Evolutionary conservation across 73 alveolate species (phyloP), one percentile per base, ranked within the genome.

Genomic region (Blepharisma japonicum): DNA sequence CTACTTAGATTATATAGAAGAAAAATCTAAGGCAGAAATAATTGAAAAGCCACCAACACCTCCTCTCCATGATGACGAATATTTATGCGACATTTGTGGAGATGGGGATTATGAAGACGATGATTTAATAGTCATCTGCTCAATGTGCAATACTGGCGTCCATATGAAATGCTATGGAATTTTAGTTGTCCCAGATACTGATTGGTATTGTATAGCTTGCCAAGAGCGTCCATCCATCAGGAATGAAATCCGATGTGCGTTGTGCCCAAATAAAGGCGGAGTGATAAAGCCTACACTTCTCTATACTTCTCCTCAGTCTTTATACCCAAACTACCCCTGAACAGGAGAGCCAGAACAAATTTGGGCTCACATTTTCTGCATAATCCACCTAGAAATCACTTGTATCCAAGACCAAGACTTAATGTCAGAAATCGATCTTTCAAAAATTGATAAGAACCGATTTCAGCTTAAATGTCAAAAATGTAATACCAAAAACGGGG

Each of bases 331-430:
- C 68, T 21, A 70, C 25, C 80, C 79, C 50, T 7, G 42, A 55
- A 7, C n/a, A 8, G 42, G 42, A 32, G 42, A 32, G 0, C 3
- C 42, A 32, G 46, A 56, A 23, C 82, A 61, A 1, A 32, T 56
- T 21, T 84, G 91, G 91, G 87, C 79, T 27, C 91, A 84, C 45
- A 48, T 68, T 6, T 68, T 71, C 50, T 84, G 91, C 67, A 81
- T 80, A 6, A 55, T 68, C 45, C 71, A 83, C 82, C 56, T 21
- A 23, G 80, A 86, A 39, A 84, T 78, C 14, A 38, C 71, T 39
- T 47, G 49, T 23, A 78, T 80, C 42, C 68, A 68, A 27, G 87
- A 84, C 70, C 71, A 80, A 6, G 42, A 18, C 32, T 48, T 53
- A 18, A 46, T 53, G n/a, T 11, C n/a, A 14, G 23, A 8, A 45